phyloP scores from a whole-genome alignment of 2,329 filamentous ascomycete species.

The Colletotrichum sidae region DNA sequence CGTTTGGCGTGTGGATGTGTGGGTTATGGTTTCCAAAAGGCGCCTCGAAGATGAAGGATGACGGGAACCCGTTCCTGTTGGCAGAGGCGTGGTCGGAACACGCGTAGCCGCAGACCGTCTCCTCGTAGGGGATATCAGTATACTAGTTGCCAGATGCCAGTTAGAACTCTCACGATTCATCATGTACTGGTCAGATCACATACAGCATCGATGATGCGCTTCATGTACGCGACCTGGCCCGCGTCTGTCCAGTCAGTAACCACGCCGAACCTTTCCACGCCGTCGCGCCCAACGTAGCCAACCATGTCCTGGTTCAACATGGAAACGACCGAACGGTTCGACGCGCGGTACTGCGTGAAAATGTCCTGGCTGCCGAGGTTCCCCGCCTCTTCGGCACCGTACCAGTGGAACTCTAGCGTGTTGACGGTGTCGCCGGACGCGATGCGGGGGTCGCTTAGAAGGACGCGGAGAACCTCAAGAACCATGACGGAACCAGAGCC shows the following conservation, averaged over 20 bases:
- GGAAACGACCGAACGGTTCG: constrained; percentile 49
- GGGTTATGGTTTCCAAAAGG: constrained; percentile 71
- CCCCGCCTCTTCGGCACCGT: constrained; percentile 84
- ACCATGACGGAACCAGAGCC: constrained; percentile 83
- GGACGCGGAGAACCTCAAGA: constrained; percentile 79
- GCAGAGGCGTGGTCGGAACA: constrained; percentile 79
- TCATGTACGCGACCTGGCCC: constrained; percentile 50
- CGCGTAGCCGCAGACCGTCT: constrained; percentile 65
- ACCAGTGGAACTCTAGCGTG: constrained; percentile 89
- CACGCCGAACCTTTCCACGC: constrained; percentile 50
- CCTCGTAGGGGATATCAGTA: constrained; percentile 53
- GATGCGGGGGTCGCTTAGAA: constrained; percentile 73
- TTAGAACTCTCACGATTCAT: too few species aligned
- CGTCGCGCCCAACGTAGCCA: constrained; percentile 49
- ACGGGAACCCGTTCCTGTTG: constrained; percentile 73
- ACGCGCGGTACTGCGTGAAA: constrained; percentile 50
- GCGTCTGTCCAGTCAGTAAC: constrained; percentile 54
- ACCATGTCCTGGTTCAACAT: constrained; percentile 60
- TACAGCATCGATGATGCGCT: constrained; percentile 47
- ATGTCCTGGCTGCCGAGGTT: constrained; percentile 76
- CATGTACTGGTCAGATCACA: background rate
- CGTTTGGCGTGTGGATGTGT: constrained; percentile 79
- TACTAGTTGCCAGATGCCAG: constrained; percentile 41
- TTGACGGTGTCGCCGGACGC: constrained; percentile 73
- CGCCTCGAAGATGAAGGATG: constrained; percentile 73